Percentiles rank a stretch among this genome's conserved stretches.
Conservation (phyloP, 2,329 filamentous ascomycete species). For the Apiospora rasikravindrae region DNA sequence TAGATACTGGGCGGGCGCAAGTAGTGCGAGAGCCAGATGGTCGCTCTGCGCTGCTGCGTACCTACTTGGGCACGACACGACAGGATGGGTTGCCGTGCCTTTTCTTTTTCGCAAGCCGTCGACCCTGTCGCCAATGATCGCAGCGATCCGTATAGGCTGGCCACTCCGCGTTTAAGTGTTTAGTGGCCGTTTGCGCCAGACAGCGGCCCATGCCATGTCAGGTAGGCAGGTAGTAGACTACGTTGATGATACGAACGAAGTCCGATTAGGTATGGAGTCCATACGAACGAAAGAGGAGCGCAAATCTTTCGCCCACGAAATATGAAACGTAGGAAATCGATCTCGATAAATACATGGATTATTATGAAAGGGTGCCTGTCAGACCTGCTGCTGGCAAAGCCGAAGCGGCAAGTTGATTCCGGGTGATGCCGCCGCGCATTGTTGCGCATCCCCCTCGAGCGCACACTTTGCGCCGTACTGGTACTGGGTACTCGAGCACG, state of each 20-base stretch:
- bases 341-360: constrained; percentile 8
- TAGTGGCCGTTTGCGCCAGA: constrained; percentile 11
- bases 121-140: background rate
- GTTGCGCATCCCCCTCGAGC: constrained; percentile 15
- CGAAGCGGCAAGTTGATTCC: constrained; percentile 13
- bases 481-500: constrained; percentile 10
- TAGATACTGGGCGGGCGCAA: constrained; percentile 11
- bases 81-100: constrained; percentile 1
- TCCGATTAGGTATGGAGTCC: constrained; percentile 9
- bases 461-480: constrained; percentile 15
- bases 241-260: constrained; percentile 10
- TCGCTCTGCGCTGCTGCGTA: background rate
- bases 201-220: background rate
- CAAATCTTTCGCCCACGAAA: constrained; percentile 9
- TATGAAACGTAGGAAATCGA: constrained; percentile 2
- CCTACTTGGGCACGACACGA: background rate
- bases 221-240: background rate
- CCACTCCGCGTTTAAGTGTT: background rate
- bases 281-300: constrained; percentile 2
- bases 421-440: constrained; percentile 15
- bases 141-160: constrained; percentile 6
- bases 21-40: constrained; percentile 13
- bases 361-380: background rate
- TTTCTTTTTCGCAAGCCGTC: background rate
- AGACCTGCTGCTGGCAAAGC: background rate